Base-by-base conservation (phyloP, 306 rosid species). In the Ceratonia siliqua region DNA sequence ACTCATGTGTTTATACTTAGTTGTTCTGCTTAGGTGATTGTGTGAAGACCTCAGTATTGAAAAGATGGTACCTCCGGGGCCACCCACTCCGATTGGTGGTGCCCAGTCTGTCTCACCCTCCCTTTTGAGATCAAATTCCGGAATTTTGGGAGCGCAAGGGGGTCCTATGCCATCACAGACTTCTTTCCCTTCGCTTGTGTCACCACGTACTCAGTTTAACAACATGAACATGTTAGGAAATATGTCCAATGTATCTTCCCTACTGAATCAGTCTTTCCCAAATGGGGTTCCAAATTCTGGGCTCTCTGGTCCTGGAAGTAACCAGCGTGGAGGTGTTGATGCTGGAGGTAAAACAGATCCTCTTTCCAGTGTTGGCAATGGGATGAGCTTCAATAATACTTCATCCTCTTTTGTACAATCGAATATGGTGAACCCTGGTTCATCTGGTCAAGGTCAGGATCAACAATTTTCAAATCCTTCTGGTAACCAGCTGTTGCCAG, bases 1-100 rank as follows among this genome's bases (percentile, higher is more conserved):
- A 30, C 71, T 83, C 70, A 72, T 76, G 74, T 57, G 70, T 57
- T 62, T 75, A 33, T 76, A 64, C 78, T 62, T 85, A 45, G 85
- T 81, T 87, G n/a, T 69, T 54, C 50, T 76, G 75, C 54, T 72
- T 86, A 45, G 61, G 67, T 35, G 48, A 79, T 82, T 81, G 83
- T 64, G 82, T 80, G n/a, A 68, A 77, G 58, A 53, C 73, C 75
- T 57, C 67, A 50, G 54, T 74, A 80, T 70, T 74, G 81, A 67
- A 79, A 84, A 74, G 75, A 94, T 94, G 98, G 91, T 88, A 64
- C 92, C 92, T 59, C 92, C 92, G 70, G 98, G 98, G 87, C 92
- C 89, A 65, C 88, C 97, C 78, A 82, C 90, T 70, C 91, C 88
- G 5, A 88, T 91, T 71, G 96, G 97, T 79, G 88, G 94, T 78